Evolutionary conservation across 352 stramenopile genomes (phyloP), one percentile per base, ranked within the genome.

Genomic region (Globisporangium mamillatum): DNA sequence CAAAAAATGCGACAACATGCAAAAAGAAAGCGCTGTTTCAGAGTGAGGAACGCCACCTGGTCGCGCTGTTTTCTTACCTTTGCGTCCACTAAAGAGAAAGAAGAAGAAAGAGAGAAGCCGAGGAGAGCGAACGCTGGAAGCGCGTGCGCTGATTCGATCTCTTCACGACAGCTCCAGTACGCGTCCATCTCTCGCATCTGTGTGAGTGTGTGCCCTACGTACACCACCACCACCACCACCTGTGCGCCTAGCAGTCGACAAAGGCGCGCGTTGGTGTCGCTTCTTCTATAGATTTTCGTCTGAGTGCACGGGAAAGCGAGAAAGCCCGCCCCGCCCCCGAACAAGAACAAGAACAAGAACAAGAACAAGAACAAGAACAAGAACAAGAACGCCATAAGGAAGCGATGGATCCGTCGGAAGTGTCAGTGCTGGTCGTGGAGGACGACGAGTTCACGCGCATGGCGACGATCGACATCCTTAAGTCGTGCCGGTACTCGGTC

Each of bases 401-500:
- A 52, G 44, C 44, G 18, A 95, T 95, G 88, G 87, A 95, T 70
- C 88, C 88, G 58, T 91, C 88, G 4, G 89, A 96, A 80, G 89
- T 96, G 64, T 93, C 88, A 38, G 89, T 96, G 63, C 75, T 96
- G 24, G 88, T 96, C 53, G 89, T 96, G 8, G 89, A 96, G 67
- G 89, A 96, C 69, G 89, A 96, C 60, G 86, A 96, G 79, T 94
- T 95, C 73, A 95, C 89, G 74, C 86, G 86, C 73, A 92, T 94
- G 72, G 86, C 89, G 46, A 95, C 89, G 57, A 91, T 94, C 69
- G 87, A 95, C 73, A 95, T 95, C 75, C 88, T 96, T 70, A 89
- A 87, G 68, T 93, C 86, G 29, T 94, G 90, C 66, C 86, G 88
- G 34, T 95, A 95, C 77, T 75, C 81, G 52, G 86, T 95, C 54